Evolutionary conservation across 306 rosid genomes (phyloP).

Genomic region (Pyrus communis): DNA sequence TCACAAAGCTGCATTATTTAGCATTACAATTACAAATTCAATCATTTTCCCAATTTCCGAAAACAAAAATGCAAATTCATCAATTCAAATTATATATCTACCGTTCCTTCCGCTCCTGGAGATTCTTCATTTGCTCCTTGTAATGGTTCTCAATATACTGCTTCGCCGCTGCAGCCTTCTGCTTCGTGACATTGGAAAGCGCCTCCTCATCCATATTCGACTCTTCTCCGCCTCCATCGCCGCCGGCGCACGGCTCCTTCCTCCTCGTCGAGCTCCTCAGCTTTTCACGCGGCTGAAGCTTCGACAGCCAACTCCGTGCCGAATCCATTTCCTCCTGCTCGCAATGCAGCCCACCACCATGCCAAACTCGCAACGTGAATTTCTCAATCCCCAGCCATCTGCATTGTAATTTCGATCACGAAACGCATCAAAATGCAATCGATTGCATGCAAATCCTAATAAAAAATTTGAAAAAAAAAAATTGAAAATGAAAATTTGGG

Average conservation of each 20-base stretch:
- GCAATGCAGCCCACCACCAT: not conserved
- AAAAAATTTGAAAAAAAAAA: not conserved
- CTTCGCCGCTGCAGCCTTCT: slow-evolving; percentile 89
- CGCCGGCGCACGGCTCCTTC: slow-evolving; percentile 32
- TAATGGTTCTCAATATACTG: slow-evolving; percentile 95
- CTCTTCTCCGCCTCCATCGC: slow-evolving; percentile 31
- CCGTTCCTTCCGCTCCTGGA: slow-evolving; percentile 96
- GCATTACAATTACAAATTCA: not conserved
- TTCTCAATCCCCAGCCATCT: slow-evolving; percentile 4
- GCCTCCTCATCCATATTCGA: slow-evolving; percentile 44
- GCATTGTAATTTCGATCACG: not conserved
- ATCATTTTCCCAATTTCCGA: not conserved
- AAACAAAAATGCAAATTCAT: not conserved
- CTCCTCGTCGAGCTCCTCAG: slow-evolving; percentile 43
- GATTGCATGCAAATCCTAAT: not conserved
- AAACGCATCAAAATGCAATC: not conserved
- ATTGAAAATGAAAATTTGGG: not conserved
- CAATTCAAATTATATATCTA: slow-evolving; percentile 9
- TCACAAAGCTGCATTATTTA: not conserved
- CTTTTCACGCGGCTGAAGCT: slow-evolving; percentile 83
- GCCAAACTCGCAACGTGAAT: slow-evolving; percentile 9
- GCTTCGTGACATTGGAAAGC: slow-evolving; percentile 73
- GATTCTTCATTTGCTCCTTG: slow-evolving; percentile 94
- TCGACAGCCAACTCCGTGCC: slow-evolving; percentile 83
- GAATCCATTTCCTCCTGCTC: slow-evolving; percentile 59